phyloP scores from a whole-genome alignment of 2,329 filamentous ascomycete genomes.

The Shiraia sp. region DNA sequence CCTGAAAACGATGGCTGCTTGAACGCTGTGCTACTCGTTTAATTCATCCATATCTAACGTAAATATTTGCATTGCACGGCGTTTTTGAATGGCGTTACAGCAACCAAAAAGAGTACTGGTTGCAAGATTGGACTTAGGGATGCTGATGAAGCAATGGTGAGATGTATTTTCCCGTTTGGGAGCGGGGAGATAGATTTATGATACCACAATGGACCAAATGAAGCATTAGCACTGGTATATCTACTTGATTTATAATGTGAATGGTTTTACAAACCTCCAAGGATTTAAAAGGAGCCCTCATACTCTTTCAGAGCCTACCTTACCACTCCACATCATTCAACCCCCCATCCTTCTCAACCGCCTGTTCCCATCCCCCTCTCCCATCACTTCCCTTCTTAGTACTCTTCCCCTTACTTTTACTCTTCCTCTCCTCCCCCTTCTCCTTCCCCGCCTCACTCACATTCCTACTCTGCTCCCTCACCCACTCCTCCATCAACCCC shows the following conservation, averaged over 20 bases:
- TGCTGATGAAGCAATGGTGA: conserved; percentile 1
- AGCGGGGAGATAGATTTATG: not conserved
- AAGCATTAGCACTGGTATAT: not conserved
- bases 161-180: not conserved
- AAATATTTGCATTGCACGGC: conserved; percentile 18
- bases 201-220: conserved; percentile 2
- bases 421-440: not conserved
- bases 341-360: not conserved
- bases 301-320: too few species aligned
- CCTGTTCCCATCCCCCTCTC: not conserved
- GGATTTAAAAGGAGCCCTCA: too few species aligned
- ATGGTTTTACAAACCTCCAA: too few species aligned
- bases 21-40: conserved; percentile 44
- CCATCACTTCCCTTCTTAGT: not conserved
- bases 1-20: conserved; percentile 46
- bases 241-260: too few species aligned
- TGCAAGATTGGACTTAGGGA: not conserved
- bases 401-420: not conserved
- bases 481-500: conserved; percentile 25
- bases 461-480: conserved; percentile 17
- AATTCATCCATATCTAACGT: conserved; percentile 4
- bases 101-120: not conserved
- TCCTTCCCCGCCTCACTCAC: conserved; percentile 7
- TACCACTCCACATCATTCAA: too few species aligned
- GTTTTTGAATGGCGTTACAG: conserved; percentile 6